Evolutionary conservation across 805 yeast genomes (phyloP).

Genomic region (Suhomyces emberorum): DNA sequence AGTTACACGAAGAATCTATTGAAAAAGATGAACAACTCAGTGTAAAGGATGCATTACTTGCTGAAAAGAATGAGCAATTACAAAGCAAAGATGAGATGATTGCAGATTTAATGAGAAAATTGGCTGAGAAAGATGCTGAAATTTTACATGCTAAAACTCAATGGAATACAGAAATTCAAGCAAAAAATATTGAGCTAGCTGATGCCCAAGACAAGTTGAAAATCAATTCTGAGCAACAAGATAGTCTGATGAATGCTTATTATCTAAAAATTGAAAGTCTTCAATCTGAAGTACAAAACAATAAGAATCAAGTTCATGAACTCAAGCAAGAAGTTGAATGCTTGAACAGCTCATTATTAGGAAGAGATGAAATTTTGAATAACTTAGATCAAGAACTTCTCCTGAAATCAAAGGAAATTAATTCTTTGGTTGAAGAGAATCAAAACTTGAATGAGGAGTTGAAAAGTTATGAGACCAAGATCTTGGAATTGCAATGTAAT

Average conservation of each 20-base stretch:
- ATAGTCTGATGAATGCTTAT: neutral
- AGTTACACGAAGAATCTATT: slow-evolving; percentile 3
- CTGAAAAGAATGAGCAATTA: slow-evolving; percentile 6
- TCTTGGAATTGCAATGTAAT: neutral
- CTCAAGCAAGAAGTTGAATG: neutral
- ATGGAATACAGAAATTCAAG: neutral
- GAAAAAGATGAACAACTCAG: slow-evolving; percentile 3
- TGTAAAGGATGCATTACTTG: slow-evolving; percentile 1
- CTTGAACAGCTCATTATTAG: neutral
- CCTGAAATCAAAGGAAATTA: neutral
- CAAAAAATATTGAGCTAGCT: neutral
- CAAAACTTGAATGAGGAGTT: neutral
- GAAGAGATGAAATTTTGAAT: neutral
- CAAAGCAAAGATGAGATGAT: slow-evolving; percentile 3
- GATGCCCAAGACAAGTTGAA: neutral
- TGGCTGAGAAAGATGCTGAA: neutral
- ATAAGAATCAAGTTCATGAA: too few species aligned
- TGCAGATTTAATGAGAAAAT: neutral
- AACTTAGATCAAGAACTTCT: neutral
- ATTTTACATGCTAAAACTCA: neutral
- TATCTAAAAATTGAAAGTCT: neutral
- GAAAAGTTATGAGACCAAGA: neutral
- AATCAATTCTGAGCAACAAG: neutral
- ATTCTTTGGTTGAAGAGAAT: neutral
- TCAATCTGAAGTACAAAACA: neutral